These are phyloP conservation scores for Lentinula sp. DNA, from an alignment of 768 basidiomycete species.

Conservation along the genomic window DNA sequence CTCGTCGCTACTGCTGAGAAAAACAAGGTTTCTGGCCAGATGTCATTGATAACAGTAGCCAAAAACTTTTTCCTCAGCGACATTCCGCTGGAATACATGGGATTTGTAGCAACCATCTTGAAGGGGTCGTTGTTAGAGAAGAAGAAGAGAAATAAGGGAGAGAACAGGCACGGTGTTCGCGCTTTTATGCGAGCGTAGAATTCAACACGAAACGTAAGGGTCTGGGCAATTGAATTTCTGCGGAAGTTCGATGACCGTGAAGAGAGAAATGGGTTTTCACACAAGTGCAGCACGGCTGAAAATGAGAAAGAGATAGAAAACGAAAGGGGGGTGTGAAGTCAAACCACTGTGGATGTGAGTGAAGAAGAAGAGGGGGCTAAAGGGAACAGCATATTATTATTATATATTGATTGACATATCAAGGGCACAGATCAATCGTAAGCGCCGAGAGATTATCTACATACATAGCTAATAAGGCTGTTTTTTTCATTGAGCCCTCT, in stretches of 20 bases:
- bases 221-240: not conserved
- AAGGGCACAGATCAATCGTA: no score
- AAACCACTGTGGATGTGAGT: not conserved
- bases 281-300: conserved; percentile 1
- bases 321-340: not conserved
- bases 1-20: conserved; percentile 56
- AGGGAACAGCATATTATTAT: not conserved
- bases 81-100: conserved; percentile 22
- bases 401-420: not conserved
- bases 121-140: not conserved
- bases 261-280: not conserved
- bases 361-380: not conserved
- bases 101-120: conserved; percentile 20
- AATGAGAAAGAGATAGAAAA: not conserved
- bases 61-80: conserved; percentile 27
- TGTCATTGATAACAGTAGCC: conserved; percentile 53
- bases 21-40: conserved; percentile 60
- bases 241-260: not conserved
- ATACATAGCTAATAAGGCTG: no score
- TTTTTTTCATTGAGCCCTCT: no score
- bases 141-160: not conserved
- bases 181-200: not conserved
- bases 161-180: not conserved
- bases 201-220: not conserved
- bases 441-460: no score